Evolutionary conservation across 805 yeast species (phyloP).

Genomic region (Yamadazyma insecticola): DNA sequence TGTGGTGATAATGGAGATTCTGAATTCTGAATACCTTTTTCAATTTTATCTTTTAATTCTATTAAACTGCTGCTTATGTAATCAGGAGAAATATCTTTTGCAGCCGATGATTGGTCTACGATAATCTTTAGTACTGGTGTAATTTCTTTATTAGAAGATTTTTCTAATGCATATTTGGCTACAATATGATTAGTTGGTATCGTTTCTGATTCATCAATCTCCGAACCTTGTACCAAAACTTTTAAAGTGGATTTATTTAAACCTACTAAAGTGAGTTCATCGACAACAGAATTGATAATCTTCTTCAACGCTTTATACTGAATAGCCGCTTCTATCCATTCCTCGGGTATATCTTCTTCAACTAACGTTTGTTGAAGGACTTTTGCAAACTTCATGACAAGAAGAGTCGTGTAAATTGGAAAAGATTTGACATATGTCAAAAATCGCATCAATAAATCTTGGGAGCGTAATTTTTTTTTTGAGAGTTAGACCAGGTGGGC

Average conservation of each 20-base stretch:
- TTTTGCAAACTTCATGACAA: constrained; percentile 70
- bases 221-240: constrained; percentile 29
- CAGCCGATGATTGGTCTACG: too few relatives aligned
- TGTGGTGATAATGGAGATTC: constrained; percentile 5
- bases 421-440: too few relatives aligned
- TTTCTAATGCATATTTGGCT: constrained; percentile 39
- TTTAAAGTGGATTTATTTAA: constrained; percentile 43
- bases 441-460: too few relatives aligned
- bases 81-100: too few relatives aligned
- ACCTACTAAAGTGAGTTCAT: constrained; percentile 58
- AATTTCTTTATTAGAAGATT: constrained; percentile 20
- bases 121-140: constrained; percentile 36
- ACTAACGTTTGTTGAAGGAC: constrained; percentile 58
- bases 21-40: too few relatives aligned
- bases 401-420: too few relatives aligned
- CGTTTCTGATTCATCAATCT: constrained; percentile 28
- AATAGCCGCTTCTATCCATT: constrained; percentile 66
- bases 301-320: constrained; percentile 71
- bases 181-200: constrained; percentile 34
- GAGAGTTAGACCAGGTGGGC: too few relatives aligned
- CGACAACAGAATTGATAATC: constrained; percentile 58
- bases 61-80: constrained; percentile 1
- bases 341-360: constrained; percentile 58
- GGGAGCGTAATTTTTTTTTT: too few relatives aligned
- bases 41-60: too few relatives aligned